Evolutionary conservation across 352 stramenopile species (phyloP), one percentile per base, ranked within the genome.

Genomic region (Pythium plurisporium): DNA sequence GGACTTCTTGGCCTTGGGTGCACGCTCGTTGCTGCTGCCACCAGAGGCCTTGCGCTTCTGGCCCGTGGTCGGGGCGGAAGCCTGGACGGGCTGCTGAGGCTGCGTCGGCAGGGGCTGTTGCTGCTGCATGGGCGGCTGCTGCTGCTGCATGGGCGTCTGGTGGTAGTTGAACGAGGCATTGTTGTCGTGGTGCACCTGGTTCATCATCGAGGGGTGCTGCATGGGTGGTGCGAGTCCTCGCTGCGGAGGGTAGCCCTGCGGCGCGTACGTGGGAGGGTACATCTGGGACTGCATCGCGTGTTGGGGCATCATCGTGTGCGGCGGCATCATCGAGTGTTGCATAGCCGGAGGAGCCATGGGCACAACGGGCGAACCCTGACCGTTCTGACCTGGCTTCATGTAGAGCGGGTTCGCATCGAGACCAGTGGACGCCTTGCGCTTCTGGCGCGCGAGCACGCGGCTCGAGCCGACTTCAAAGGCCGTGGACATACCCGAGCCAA

Each of bases 401-500:
- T 65, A 62, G 42, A 73, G 45, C 60, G 75, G 58, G 43, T 85
- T 76, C 11, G 68, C 60, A 37, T 61, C 34, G 9, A 61, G 40
- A 7, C 58, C 73, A n/a, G 70, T 74, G 23, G 79, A 80, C 0
- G 84, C 81, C 65, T 94, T 94, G 60, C 84, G 76, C 62, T 94
- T 94, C 62, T 94, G 84, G 3, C 84, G 81, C 3, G 84, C 84
- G 8, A 94, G 69, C 44, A 94, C 84, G 20, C 84, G 84, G 40
- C 77, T 90, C 20, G 84, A 94, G 4, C 84, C 84, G 17, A 94
- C 84, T 64, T 94, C 84, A 52, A 94, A 94, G 9, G 79, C 82
- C 45, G 84, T 91, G 29, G 81, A 91, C 82, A 91, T 91, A 40
- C 84, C 84, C 23, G 84, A 94, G 54, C 81, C 84, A 31, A 94